These are phyloP conservation scores for Dalechampia spathulata DNA, from an alignment of 441 rosid species.

Conservation along the genomic window DNA sequence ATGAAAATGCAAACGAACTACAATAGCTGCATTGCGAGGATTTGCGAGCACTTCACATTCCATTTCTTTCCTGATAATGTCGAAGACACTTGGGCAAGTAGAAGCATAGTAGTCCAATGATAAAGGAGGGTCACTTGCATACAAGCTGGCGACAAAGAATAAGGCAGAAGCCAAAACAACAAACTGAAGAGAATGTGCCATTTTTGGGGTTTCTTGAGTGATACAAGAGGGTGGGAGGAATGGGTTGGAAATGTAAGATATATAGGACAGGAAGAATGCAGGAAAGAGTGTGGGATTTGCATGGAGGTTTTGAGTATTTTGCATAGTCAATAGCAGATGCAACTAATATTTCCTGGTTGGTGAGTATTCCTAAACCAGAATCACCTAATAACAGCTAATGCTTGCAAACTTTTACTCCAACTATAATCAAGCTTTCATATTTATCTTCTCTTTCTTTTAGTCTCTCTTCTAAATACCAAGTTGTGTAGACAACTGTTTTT, in stretches of 20 bases:
- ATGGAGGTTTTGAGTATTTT: conserved; percentile 26
- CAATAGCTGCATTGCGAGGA: conserved; percentile 74
- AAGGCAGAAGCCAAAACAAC: conserved; percentile 24
- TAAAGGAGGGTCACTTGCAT: conserved; percentile 48
- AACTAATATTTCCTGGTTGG: conserved; percentile 74
- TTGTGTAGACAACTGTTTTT: background rate
- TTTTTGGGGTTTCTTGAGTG: conserved; percentile 15
- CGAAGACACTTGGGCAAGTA: conserved; percentile 56
- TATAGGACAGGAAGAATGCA: conserved; percentile 25
- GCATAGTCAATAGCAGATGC: conserved; percentile 71
- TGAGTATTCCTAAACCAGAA: conserved; percentile 44
- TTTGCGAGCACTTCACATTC: conserved; percentile 67
- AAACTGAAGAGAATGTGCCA: conserved; percentile 19
- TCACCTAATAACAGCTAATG: conserved; percentile 19
- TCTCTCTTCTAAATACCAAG: background rate
- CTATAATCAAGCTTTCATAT: background rate
- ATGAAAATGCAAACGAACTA: conserved; percentile 75
- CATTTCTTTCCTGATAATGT: conserved; percentile 66
- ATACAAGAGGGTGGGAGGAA: conserved; percentile 25
- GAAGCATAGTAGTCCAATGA: conserved; percentile 61
- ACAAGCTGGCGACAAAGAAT: conserved; percentile 16
- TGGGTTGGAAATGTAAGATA: conserved; percentile 33
- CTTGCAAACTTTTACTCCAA: conserved; percentile 1
- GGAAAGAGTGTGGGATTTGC: conserved; percentile 9
- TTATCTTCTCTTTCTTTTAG: background rate